These are phyloP conservation scores for Spathaspora passalidarum DNA, from an alignment of 805 yeast genomes.

Conservation along the genomic window DNA sequence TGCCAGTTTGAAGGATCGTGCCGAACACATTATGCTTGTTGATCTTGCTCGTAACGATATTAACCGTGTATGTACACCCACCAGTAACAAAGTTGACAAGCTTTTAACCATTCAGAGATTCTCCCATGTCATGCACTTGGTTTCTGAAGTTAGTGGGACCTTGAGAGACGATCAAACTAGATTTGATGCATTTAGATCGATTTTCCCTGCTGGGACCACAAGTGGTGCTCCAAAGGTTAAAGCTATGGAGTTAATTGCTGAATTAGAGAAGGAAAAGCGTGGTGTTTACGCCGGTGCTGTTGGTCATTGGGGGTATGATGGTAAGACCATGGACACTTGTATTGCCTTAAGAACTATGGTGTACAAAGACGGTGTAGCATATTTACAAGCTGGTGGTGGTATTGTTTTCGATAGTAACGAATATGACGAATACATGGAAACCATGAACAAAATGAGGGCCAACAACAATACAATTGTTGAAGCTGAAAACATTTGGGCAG, in stretches of 20 bases:
- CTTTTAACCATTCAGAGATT: constrained; percentile 88
- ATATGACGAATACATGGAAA: constrained; percentile 91
- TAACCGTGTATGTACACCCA: constrained; percentile 90
- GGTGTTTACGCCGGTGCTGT: constrained; percentile 99
- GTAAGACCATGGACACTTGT: constrained; percentile 95
- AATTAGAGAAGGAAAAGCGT: constrained; percentile 85
- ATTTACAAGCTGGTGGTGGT: constrained; percentile 98
- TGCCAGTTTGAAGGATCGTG: constrained; percentile 83
- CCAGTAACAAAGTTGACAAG: constrained; percentile 81
- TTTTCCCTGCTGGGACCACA: constrained; percentile 99
- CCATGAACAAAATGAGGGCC: constrained; percentile 96
- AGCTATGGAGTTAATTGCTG: constrained; percentile 94
- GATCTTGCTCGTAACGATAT: constrained; percentile 96
- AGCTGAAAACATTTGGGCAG: constrained; percentile 79
- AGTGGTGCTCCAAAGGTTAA: constrained; percentile 97
- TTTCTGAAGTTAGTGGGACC: constrained; percentile 91
- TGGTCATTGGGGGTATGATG: constrained; percentile 96
- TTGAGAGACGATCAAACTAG: constrained; percentile 80
- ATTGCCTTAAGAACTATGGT: constrained; percentile 98
- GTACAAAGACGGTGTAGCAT: constrained; percentile 83
- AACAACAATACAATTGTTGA: constrained; percentile 87
- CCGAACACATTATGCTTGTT: constrained; percentile 98
- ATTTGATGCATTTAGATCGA: constrained; percentile 95
- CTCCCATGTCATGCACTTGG: constrained; percentile 95
- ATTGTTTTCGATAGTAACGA: constrained; percentile 95